Base-by-base conservation (phyloP, 2,329 filamentous ascomycete species). In the Colletotrichum lindemuthianum region DNA sequence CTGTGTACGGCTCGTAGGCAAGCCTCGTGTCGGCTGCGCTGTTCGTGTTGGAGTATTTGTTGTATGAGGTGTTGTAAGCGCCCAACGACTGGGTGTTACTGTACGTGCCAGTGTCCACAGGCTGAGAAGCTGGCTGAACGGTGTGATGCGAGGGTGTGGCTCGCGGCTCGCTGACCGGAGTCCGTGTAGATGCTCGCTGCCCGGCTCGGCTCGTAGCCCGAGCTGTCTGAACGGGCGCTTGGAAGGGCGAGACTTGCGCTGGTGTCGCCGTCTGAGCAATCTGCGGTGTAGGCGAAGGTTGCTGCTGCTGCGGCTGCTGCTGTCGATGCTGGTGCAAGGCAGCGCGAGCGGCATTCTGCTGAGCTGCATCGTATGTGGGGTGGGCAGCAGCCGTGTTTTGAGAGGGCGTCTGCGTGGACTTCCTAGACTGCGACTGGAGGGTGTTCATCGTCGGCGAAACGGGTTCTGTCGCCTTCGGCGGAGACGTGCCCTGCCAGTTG, bases 71-170 rank as follows among this genome's bases (percentile, higher is more conserved):
- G 57, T 71, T 70, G 48, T 73, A 73, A 11, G 32, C 61, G 32
- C 50, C 66, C 5, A 71, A 41, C 34, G 72, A 72, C 1, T 72
- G 69, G 33, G 63, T 54, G 13, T 69, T 48, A 6, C 51, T 55
- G 39, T 57, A 63, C 5, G 39, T 44, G 41, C 57, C 50, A 24
- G 32, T 65, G 44, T 39, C 68, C 33, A 55, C 48, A 45, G 67
- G 71, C n/a, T 72, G 75, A n/a, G 73, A 67, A 58, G 76, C 74
- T 9, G 77, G 74, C 50, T 81, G 68, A 66, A 77, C 71, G 8
- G 67, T 67, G 11, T 73, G 69, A 37, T 70, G 72, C 33, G 61
- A 40, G 10, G 63, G 55, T 8, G 60, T 71, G 7, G 72, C 51
- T 10, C 71, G 55, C 34, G 70, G 63, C 6, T 73, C 68, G 24